Conservation (phyloP, 225 moss, liverwort and hornwort species). For the Polytrichum formosum region DNA sequence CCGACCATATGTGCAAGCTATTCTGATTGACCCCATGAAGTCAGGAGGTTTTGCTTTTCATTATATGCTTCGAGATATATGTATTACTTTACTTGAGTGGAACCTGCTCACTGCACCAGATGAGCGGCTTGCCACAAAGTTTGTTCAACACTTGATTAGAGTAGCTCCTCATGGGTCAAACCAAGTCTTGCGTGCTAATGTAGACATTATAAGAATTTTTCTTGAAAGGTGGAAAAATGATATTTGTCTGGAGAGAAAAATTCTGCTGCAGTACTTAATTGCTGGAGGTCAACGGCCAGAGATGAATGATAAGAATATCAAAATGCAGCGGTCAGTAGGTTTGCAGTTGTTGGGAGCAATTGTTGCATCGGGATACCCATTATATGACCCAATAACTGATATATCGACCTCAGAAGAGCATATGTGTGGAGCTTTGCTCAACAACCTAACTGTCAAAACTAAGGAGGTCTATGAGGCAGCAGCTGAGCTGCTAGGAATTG, state of each 20-base stretch:
- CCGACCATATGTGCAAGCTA: constrained; percentile 62
- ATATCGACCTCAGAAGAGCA: constrained; percentile 56
- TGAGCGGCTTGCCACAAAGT: constrained; percentile 48
- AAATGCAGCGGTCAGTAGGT: constrained; percentile 70
- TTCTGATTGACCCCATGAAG: constrained; percentile 63
- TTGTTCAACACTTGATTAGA: constrained; percentile 69
- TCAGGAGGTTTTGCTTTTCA: constrained; percentile 85
- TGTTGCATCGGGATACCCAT: constrained; percentile 64
- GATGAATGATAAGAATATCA: constrained; percentile 49
- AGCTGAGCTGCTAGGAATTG: constrained; percentile 80
- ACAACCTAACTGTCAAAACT: constrained; percentile 60
- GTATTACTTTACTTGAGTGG: constrained; percentile 80
- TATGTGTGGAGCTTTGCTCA: constrained; percentile 66
- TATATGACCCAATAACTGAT: constrained; percentile 62
- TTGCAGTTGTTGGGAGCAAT: constrained; percentile 81
- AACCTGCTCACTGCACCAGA: constrained; percentile 57
- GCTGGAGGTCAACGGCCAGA: constrained; percentile 73
- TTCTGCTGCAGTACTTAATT: constrained; percentile 55
- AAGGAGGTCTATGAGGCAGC: constrained; percentile 94
- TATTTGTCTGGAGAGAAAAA: constrained; percentile 51
- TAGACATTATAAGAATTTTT: constrained; percentile 85
- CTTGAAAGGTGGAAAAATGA: constrained; percentile 72
- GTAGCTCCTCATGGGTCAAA: constrained; percentile 76
- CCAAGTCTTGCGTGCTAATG: constrained; percentile 76
- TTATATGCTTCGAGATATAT: constrained; percentile 93